Evolutionary conservation across 805 yeast genomes (phyloP).

Genomic region (Debaryomyces hansenii): DNA sequence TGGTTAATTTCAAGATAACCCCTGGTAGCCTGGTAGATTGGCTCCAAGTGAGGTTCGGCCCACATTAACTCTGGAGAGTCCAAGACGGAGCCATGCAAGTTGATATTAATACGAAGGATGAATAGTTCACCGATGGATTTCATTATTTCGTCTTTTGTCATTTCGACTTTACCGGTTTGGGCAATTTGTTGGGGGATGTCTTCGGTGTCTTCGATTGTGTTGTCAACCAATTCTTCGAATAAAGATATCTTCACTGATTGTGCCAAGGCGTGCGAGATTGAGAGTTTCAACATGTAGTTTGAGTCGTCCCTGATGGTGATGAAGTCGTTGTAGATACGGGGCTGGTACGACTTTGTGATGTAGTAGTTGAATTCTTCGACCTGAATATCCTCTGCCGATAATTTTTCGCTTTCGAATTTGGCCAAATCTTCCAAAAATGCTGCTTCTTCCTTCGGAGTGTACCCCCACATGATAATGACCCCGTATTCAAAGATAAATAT

Average conservation of each 20-base stretch:
- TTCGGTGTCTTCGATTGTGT: conserved; percentile 95
- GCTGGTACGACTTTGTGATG: conserved; percentile 90
- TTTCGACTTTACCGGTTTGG: conserved; percentile 87
- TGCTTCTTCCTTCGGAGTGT: conserved; percentile 76
- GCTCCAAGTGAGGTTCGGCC: conserved; percentile 98
- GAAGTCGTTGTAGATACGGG: conserved; percentile 92
- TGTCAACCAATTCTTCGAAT: conserved; percentile 94
- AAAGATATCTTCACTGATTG: conserved; percentile 94
- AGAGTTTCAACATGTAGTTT: conserved; percentile 87
- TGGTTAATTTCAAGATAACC: conserved; percentile 95
- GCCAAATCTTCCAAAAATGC: conserved; percentile 82
- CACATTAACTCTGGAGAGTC: conserved; percentile 99
- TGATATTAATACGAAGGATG: conserved; percentile 79
- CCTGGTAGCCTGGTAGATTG: conserved; percentile 94
- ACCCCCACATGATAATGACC: conserved; percentile 97
- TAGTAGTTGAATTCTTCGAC: conserved; percentile 94
- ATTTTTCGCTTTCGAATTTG: conserved; percentile 87
- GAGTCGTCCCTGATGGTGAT: conserved; percentile 87
- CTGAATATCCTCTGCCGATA: conserved; percentile 89
- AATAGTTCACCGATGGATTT: conserved; percentile 95
- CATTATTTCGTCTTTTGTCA: conserved; percentile 95
- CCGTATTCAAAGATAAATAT: conserved; percentile 93
- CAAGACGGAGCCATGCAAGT: conserved; percentile 81
- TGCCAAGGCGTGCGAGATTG: conserved; percentile 93
- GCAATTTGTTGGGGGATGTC: conserved; percentile 97